Conservation (phyloP, 2,329 filamentous ascomycete species). For the Pyrenophora graminea region DNA sequence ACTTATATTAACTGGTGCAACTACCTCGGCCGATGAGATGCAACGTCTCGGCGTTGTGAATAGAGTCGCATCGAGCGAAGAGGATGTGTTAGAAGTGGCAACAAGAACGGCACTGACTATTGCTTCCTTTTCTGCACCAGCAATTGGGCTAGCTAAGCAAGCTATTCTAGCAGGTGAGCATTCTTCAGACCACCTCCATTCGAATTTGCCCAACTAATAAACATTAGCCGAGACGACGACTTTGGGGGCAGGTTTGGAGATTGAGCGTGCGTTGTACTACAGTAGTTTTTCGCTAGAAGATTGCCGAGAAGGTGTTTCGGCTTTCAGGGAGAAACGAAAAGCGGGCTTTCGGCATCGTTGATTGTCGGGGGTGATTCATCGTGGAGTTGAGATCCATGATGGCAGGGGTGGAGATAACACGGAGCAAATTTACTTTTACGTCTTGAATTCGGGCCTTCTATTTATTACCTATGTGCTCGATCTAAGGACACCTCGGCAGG, state of each 20-base stretch:
- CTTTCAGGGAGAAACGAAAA: constrained; percentile 49
- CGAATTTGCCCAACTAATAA: constrained; percentile 17
- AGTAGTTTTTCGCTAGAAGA: constrained; percentile 46
- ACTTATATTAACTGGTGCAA: constrained; percentile 49
- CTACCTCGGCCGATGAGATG: constrained; percentile 45
- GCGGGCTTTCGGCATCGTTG: constrained; percentile 29
- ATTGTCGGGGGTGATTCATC: neutral
- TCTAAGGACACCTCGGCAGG: too few relatives aligned
- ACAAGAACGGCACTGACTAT: constrained; percentile 47
- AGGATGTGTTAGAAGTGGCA: constrained; percentile 47
- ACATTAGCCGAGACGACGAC: constrained; percentile 50
- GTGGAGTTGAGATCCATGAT: too few relatives aligned
- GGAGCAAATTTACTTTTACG: neutral
- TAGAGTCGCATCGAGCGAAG: constrained; percentile 40
- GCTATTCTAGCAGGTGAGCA: constrained; percentile 50
- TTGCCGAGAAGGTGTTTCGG: constrained; percentile 49
- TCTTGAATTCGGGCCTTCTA: neutral
- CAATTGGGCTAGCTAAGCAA: constrained; percentile 51
- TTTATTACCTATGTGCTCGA: too few relatives aligned
- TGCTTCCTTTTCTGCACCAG: constrained; percentile 48
- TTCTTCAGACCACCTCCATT: neutral
- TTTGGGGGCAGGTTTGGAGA: constrained; percentile 48
- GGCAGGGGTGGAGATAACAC: neutral
- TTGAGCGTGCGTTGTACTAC: constrained; percentile 42
- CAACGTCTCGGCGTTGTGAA: constrained; percentile 50